Percentiles rank a stretch among this genome's conserved stretches.
phyloP scores from a whole-genome alignment of 306 rosid genomes.

The Prinsepia uniflora region DNA sequence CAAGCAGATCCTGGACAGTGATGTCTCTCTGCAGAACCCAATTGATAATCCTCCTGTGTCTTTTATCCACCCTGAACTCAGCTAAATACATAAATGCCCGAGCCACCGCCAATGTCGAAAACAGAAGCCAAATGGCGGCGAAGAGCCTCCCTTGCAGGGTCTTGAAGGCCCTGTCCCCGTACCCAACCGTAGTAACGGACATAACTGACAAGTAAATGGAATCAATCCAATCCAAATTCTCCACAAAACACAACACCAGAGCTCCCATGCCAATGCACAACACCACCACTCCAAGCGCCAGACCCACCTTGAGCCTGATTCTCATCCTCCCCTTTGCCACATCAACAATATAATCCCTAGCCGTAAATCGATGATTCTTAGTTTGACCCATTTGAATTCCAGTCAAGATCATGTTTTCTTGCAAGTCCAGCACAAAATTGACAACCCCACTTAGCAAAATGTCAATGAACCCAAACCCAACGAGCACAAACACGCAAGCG shows the following conservation, averaged over 20 bases:
- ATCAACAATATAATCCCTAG: conserved; percentile 59
- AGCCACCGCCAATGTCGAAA: conserved; percentile 73
- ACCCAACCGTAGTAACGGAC: conserved; percentile 86
- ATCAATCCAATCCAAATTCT: conserved; percentile 59
- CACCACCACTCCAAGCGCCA: conserved; percentile 80
- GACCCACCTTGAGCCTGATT: conserved; percentile 71
- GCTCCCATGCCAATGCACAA: conserved; percentile 68
- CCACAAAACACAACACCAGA: conserved; percentile 56
- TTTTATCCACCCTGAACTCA: conserved; percentile 70
- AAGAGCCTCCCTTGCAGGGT: conserved; percentile 62
- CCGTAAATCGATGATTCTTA: conserved; percentile 37
- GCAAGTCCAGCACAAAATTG: conserved; percentile 64
- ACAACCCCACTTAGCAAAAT: conserved; percentile 72
- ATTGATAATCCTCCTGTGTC: conserved; percentile 59
- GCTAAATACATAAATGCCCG: conserved; percentile 72
- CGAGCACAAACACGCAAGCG: conserved; percentile 66
- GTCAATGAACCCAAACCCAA: conserved; percentile 78
- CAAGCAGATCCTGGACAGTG: conserved; percentile 70
- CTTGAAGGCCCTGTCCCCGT: conserved; percentile 76
- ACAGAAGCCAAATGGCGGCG: conserved; percentile 69
- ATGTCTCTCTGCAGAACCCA: conserved; percentile 71
- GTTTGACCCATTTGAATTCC: conserved; percentile 41
- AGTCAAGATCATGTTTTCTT: conserved; percentile 53
- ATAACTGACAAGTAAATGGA: conserved; percentile 66
- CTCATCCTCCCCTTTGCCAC: conserved; percentile 89